Conservation (phyloP, 768 basidiomycete genomes). For the Crucibulum laeve region DNA sequence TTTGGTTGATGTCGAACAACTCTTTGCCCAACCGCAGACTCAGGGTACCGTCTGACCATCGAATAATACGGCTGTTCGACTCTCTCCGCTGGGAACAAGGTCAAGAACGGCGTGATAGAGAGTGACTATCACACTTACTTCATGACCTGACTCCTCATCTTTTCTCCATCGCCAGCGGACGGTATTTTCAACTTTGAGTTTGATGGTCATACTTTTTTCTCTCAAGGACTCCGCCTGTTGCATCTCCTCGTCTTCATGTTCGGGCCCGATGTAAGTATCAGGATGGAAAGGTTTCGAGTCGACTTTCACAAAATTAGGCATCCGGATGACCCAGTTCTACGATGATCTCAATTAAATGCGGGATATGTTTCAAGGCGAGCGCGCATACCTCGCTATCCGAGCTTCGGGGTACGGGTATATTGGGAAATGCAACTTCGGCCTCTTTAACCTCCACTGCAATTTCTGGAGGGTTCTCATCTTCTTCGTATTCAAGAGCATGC, state of each 20-base stretch:
- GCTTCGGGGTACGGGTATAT: slow-evolving; percentile 75
- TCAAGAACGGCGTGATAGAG: background rate
- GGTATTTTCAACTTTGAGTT: slow-evolving; percentile 89
- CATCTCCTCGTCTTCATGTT: slow-evolving; percentile 68
- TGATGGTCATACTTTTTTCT: slow-evolving; percentile 81
- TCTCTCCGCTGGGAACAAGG: slow-evolving; percentile 59
- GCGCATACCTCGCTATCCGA: slow-evolving; percentile 75
- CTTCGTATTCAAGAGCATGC: slow-evolving; percentile 75
- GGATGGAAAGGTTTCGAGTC: slow-evolving; percentile 89
- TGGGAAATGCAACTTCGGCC: slow-evolving; percentile 79
- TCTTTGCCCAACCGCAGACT: slow-evolving; percentile 92
- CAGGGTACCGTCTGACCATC: slow-evolving; percentile 93
- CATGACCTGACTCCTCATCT: slow-evolving; percentile 64
- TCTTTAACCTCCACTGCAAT: slow-evolving; percentile 55
- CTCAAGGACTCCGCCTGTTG: slow-evolving; percentile 56
- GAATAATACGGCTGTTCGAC: slow-evolving; percentile 87
- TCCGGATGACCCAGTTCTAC: slow-evolving; percentile 87
- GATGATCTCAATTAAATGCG: background rate
- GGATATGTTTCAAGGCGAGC: background rate
- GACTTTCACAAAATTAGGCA: slow-evolving; percentile 92
- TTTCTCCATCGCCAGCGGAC: slow-evolving; percentile 94
- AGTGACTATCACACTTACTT: too few species aligned
- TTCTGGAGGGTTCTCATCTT: slow-evolving; percentile 64
- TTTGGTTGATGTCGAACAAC: slow-evolving; percentile 85
- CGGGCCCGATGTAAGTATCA: slow-evolving; percentile 79